These are phyloP conservation scores for Ogataea paradorogensis DNA, from an alignment of 805 yeast genomes.

Conservation along the genomic window DNA sequence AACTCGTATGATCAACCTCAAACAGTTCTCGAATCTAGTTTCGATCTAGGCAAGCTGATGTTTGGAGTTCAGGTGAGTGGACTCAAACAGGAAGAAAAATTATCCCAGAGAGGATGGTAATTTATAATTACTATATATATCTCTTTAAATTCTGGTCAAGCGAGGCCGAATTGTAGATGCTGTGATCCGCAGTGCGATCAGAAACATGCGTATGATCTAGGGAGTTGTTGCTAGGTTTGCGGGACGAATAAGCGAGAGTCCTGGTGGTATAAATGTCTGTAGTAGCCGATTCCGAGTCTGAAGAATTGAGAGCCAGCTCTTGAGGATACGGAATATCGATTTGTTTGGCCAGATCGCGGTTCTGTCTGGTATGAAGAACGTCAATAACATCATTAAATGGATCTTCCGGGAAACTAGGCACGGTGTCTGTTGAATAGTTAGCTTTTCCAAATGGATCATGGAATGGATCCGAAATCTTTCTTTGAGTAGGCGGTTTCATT, in stretches of 20 bases:
- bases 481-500: not conserved
- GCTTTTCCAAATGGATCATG: not conserved
- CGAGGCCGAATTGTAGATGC: conserved; percentile 12
- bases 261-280: not conserved
- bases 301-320: conserved; percentile 7
- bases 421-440: not conserved
- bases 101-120: conserved; percentile 55
- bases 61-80: conserved; percentile 62
- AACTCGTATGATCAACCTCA: conserved; percentile 63
- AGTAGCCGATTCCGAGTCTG: not conserved
- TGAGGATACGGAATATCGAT: conserved; percentile 6
- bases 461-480: not conserved
- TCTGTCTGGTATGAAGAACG: conserved; percentile 2
- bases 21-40: conserved; percentile 60
- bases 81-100: conserved; percentile 43
- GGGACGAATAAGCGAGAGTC: conserved; percentile 5
- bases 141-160: conserved; percentile 8
- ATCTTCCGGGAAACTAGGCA: conserved; percentile 5
- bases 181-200: conserved; percentile 1
- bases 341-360: conserved; percentile 1
- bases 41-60: conserved; percentile 74
- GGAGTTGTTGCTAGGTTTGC: conserved; percentile 1
- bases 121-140: conserved; percentile 1
- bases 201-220: not conserved
- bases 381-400: conserved; percentile 11